A percentile compares a stretch with the other conserved stretches of the same genome.
phyloP scores from a whole-genome alignment of 352 stramenopile species.

The Phytophthora colocasiae region DNA sequence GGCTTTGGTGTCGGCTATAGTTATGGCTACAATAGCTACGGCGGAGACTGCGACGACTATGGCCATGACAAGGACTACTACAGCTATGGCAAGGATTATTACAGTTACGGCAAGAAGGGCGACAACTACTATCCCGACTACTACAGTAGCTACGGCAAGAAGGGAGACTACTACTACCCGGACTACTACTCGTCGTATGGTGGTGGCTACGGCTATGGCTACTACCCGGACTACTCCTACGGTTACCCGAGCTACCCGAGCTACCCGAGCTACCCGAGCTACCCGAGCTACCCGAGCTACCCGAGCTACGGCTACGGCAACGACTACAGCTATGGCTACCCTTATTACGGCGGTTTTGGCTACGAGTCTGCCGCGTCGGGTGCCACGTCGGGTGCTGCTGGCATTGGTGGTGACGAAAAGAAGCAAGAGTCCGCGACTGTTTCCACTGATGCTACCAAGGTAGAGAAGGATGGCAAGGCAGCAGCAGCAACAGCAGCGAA shows the following conservation, averaged over 20 bases:
- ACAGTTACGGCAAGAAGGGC: neutral
- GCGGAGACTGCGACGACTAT: neutral
- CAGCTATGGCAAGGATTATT: neutral
- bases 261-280: neutral
- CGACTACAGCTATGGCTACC: too few relatives aligned
- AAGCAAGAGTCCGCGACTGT: constrained; percentile 5
- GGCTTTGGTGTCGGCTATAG: neutral
- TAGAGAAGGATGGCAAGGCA: neutral
- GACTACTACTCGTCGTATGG: neutral
- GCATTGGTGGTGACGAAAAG: neutral
- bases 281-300: too few relatives aligned
- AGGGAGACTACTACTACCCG: neutral
- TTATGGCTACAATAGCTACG: neutral
- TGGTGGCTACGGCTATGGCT: neutral
- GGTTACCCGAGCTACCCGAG: neutral
- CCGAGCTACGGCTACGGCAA: too few relatives aligned
- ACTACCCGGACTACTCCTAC: neutral
- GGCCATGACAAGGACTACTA: neutral
- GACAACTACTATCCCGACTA: neutral
- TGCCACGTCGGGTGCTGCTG: neutral
- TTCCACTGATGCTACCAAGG: neutral
- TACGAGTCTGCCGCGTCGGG: neutral
- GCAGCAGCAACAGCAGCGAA: neutral
- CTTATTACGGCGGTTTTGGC: neutral
- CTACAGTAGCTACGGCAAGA: neutral